These are phyloP conservation scores for Scleromitrula shiraiana DNA, from an alignment of 2,329 filamentous ascomycete species.

Conservation along the genomic window DNA sequence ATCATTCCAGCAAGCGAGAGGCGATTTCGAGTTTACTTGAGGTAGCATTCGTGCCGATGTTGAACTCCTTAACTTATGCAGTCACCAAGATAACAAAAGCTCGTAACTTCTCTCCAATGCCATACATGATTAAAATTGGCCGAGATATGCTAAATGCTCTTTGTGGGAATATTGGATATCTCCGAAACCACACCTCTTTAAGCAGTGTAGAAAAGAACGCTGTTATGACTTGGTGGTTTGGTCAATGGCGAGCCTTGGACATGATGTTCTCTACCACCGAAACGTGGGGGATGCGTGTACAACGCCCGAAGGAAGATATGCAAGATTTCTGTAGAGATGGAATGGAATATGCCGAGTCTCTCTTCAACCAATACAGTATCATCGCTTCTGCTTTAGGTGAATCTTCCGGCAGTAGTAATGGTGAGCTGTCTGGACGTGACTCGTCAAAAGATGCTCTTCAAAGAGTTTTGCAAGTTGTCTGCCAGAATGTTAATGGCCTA, in stretches of 20 bases:
- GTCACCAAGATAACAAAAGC: constrained; percentile 36
- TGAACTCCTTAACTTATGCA: constrained; percentile 38
- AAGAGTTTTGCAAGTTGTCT: constrained; percentile 56
- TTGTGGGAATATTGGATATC: constrained; percentile 48
- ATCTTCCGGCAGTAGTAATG: constrained; percentile 32
- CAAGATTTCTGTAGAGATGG: constrained; percentile 89
- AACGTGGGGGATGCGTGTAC: constrained; percentile 61
- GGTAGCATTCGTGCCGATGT: constrained; percentile 36
- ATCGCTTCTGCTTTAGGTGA: constrained; percentile 47
- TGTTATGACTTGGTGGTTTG: constrained; percentile 64
- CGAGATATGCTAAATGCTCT: constrained; percentile 49
- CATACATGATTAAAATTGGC: constrained; percentile 48
- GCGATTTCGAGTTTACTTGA: constrained; percentile 41
- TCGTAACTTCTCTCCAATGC: constrained; percentile 49
- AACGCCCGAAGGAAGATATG: constrained; percentile 54
- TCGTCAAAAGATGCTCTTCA: constrained; percentile 34
- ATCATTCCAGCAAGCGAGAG: constrained; percentile 47
- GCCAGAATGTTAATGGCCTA: constrained; percentile 57
- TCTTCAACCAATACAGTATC: constrained; percentile 79
- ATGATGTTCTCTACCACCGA: constrained; percentile 79
- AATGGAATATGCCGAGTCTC: constrained; percentile 83
- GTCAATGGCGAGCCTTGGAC: constrained; percentile 73
- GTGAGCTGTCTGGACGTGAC: constrained; percentile 17
- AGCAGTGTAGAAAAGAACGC: constrained; percentile 35
- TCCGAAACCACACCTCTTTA: constrained; percentile 23